Base-by-base conservation (phyloP, 805 yeast species). In the Lipomyces orientalis region DNA sequence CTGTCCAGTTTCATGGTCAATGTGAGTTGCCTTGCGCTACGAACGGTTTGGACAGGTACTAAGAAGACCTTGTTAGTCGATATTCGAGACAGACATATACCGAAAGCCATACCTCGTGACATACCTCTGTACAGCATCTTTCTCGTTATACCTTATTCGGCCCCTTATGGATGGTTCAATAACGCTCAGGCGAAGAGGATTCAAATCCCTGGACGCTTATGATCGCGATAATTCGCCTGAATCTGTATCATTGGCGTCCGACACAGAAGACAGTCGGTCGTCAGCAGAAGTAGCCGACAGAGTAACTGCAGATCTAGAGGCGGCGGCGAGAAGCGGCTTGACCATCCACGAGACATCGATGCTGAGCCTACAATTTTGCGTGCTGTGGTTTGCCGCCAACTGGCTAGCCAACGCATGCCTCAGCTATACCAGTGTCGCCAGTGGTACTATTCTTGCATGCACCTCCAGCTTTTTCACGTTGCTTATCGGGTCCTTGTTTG, bases 381-480 rank as follows among this genome's bases (percentile, higher is more conserved):
- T 90, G 2, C 81, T 95, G 55, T 95, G 99, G 99, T 95, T 91
- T 76, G 68, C 88, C 19, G 97, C 98, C 2, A 95, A 95, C 77
- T 83, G 93, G 71, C 89, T 91, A 64, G 92, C 95, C 39, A 95
- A 95, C 78, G 91, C 97, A 0, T 88, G 97, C 25, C 81, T 95
- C 62, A 85, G 90, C 31, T 95, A 89, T 78, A 95, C 99, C 0
- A 88, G 93, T 12, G 99, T 95, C 25, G 96, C 97, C 1, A 89
- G 95, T 14, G 98, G 96, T 75, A 95, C 98, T 2, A 94, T 95
- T 31, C 79, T 95, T 52, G 90, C 97, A 19, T 90, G 97, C 49
- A 93, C 98, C 0, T 89, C 97, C 4, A 90, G 97, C 7, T 93
- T 95, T 76, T 95, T 95, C 85, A 95, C 99, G 0, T 83, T 95